Evolutionary conservation across 139 green algal genomes (phyloP), one percentile per base, ranked within the genome.

Genomic region (Yamagishiella unicocca): DNA sequence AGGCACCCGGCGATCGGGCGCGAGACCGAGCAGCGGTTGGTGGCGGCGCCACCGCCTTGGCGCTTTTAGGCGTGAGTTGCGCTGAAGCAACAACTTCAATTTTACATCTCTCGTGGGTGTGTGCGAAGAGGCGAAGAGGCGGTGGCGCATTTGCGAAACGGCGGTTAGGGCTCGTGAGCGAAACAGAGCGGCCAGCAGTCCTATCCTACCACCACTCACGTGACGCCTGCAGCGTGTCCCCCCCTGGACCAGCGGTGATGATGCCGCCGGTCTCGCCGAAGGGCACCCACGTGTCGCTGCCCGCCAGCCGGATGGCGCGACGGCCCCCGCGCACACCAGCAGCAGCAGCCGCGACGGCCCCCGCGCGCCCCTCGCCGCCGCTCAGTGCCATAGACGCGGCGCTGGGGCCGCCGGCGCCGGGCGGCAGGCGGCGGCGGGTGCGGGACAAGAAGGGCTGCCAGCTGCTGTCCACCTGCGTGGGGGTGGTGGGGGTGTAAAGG

Each of bases 271-370:
- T 75, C 82, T 79, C 82, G 31, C 66, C 83, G 74, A 92, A 91
- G 0, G 90, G 87, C 5, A 88, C 85, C 90, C 90, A 93, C 9
- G 82, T 40, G 31, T 91, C 88, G 2, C 38, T 80, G 40, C 74
- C 80, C 33, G 72, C 64, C 37, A 93, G 81, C 37, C 82, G 70
- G 46, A 93, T 33, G 17, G 90, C 90, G 38, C 90, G 84, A 21
- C 88, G 88, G 21, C 77, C 78, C 27, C 75, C 55, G 29, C 72
- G 55, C 9, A 31, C 45, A n/a, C n/a, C n/a, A n/a, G 67, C 86
- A 0, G 64, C 64, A 2, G 78, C 78, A 33, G 54, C 75, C 12
- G 27, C 68, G 45, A 54, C 55, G 17, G 79, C 43, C 6, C 38
- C 73, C 2, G 29, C 22, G 38, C n/a, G 33, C 3, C 55, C 72